Base-by-base conservation (phyloP, 1,139 yeast species). In the Magnusiomyces paraingens region DNA sequence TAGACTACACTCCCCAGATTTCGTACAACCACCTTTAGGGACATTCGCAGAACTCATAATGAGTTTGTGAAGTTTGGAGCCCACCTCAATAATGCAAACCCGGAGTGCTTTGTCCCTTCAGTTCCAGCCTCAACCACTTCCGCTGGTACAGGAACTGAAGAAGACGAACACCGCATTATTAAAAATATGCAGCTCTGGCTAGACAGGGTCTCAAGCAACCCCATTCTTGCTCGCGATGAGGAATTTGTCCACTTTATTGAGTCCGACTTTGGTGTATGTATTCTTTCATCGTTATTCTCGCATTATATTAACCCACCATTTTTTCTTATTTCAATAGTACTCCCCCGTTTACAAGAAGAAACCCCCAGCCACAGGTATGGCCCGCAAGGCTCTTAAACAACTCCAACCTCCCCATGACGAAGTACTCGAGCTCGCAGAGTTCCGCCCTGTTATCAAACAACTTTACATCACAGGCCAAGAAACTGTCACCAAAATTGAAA, bases 31-130 rank as follows among this genome's bases (percentile, higher is more conserved):
- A 69, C 72, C 4, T 91, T 86, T 67, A 81, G 83, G 56, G 93
- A 85, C 56, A 74, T 93, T 21, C 81, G 96, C 59, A 79, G 98
- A 55, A 85, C 96, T 0, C 87, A 81, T 64, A 78, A 78, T 57
- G 99, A 93, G 67, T 76, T 90, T 59, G 80, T 79, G 47, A 81
- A 82, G 61, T 81, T 94, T 64, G 88, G 87, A 71, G 83, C 82
- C 62, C 93, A 86, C 66, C 74, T 91, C 60, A 81, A 83, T 56
- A 81, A 84, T 21, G 86, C 95, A 43, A 86, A 89, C 62, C 83
- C 94, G 38, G 99, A 93, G 68, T 91, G 94, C 57, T 90, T 93
- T 70, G 93, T 94, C 3, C 98, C 99, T 0, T 83, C 94, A 1
- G 73, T 93, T 42, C 97, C 98, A 0, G 74, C 77, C 43, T 75